phyloP scores from a whole-genome alignment of 495 filamentous ascomycete genomes.

The Trichocladium uniseriatum region DNA sequence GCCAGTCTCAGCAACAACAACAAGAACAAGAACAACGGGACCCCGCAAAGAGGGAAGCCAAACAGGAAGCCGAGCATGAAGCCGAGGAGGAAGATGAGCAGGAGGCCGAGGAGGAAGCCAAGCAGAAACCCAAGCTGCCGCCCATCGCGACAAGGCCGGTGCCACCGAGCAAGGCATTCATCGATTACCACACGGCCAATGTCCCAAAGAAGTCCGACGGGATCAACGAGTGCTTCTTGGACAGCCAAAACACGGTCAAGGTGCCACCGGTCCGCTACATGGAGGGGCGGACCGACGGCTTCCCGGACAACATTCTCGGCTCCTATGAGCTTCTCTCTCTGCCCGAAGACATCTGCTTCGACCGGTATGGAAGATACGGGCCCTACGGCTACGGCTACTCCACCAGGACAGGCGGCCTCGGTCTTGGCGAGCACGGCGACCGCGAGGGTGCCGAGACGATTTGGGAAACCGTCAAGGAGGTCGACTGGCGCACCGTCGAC shows the following conservation, averaged over 20 bases:
- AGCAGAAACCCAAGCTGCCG: constrained; percentile 49
- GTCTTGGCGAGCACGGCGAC: constrained; percentile 70
- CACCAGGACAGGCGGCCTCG: constrained; percentile 63
- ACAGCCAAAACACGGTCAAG: constrained; percentile 49
- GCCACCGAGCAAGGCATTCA: constrained; percentile 58
- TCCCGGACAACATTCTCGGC: constrained; percentile 74
- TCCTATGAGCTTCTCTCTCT: constrained; percentile 72
- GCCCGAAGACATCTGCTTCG: constrained; percentile 85
- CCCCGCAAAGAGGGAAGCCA: constrained; percentile 6
- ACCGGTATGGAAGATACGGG: constrained; percentile 78
- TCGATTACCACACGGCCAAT: constrained; percentile 55
- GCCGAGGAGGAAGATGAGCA: no score
- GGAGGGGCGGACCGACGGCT: constrained; percentile 63
- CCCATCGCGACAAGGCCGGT: constrained; percentile 57
- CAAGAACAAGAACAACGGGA: no score
- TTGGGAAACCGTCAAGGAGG: constrained; percentile 56
- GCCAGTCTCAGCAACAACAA: constrained; percentile 18
- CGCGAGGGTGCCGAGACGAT: constrained; percentile 62
- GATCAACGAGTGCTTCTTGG: constrained; percentile 65
- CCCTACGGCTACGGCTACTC: constrained; percentile 87
- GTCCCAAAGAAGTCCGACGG: constrained; percentile 45
- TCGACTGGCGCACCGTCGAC: constrained; percentile 63
- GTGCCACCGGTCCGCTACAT: constrained; percentile 63
- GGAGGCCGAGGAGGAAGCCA: constrained; percentile 3
- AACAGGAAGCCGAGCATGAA: no score